Percentiles rank a stretch among this genome's conserved stretches.
Evolutionary conservation across 1,284 basidiomycete species (phyloP).

Genomic region (Athelia psychrophila): DNA sequence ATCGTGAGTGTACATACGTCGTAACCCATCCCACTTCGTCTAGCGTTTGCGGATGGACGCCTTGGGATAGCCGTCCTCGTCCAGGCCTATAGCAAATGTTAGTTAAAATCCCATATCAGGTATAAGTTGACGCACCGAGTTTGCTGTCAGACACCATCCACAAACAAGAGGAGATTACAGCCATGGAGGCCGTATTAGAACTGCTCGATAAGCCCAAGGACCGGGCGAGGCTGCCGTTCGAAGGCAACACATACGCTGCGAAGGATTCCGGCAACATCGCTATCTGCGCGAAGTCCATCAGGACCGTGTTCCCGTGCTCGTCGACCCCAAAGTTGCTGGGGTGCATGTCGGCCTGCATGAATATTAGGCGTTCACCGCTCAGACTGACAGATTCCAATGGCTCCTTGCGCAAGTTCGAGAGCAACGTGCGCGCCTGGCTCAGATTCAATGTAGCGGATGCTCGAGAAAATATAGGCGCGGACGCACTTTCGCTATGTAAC

Average conservation of each 20-base stretch:
- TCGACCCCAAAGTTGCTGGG: constrained; percentile 24
- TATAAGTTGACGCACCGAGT: constrained; percentile 5
- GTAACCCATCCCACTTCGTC: background rate
- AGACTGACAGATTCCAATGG: constrained; percentile 13
- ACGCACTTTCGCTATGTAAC: constrained; percentile 21
- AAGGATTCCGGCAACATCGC: constrained; percentile 22
- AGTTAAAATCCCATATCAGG: constrained; percentile 2
- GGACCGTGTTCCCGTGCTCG: constrained; percentile 16
- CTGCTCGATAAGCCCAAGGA: constrained; percentile 4
- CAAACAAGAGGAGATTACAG: constrained; percentile 1
- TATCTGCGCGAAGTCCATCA: constrained; percentile 22
- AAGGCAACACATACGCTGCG: constrained; percentile 13
- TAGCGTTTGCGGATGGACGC: background rate
- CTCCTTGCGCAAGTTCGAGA: constrained; percentile 1
- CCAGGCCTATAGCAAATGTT: constrained; percentile 1
- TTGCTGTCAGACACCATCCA: background rate
- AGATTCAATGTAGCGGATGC: constrained; percentile 6
- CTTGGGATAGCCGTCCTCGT: constrained; percentile 3
- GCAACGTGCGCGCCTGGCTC: constrained; percentile 2
- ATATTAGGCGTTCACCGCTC: constrained; percentile 18
- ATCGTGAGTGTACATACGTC: background rate
- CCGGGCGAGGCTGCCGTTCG: background rate
- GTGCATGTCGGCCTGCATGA: constrained; percentile 28
- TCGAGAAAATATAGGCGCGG: constrained; percentile 9
- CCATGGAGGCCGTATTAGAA: constrained; percentile 4